Percentiles rank a stretch among this genome's conserved stretches.
Conservation (phyloP, 495 filamentous ascomycete genomes). For the Penicillium longicatenatum region DNA sequence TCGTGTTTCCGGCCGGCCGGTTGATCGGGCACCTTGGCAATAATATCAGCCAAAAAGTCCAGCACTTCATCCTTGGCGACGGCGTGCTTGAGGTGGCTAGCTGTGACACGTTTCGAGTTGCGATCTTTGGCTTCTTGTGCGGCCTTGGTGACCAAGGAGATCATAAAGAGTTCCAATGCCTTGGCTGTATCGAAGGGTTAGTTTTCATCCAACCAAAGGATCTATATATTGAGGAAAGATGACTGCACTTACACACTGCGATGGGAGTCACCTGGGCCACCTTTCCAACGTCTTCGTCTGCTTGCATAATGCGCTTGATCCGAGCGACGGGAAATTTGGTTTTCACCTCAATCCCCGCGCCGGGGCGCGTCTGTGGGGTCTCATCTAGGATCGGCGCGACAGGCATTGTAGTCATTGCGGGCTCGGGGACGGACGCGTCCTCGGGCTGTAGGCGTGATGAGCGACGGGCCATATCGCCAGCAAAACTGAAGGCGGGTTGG, state of each 20-base stretch:
- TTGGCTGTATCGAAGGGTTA: conserved; percentile 54
- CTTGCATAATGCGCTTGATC: conserved; percentile 99
- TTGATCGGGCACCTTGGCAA: conserved; percentile 78
- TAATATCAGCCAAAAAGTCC: conserved; percentile 92
- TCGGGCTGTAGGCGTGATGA: conserved; percentile 44
- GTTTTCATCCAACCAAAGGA: not conserved
- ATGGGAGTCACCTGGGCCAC: conserved; percentile 96
- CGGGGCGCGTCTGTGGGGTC: conserved; percentile 19
- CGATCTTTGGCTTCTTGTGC: conserved; percentile 79
- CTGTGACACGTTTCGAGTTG: conserved; percentile 85
- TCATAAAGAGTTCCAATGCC: conserved; percentile 97
- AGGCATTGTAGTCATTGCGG: conserved; percentile 22
- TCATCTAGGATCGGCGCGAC: conserved; percentile 42
- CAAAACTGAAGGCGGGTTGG: conserved; percentile 17
- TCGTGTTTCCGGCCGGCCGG: conserved; percentile 57
- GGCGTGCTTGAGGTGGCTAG: conserved; percentile 86
- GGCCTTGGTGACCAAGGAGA: conserved; percentile 83
- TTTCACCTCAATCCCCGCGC: conserved; percentile 68
- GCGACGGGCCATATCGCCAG: conserved; percentile 49
- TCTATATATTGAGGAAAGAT: not conserved
- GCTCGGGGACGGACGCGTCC: conserved; percentile 30
- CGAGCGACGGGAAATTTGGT: conserved; percentile 97
- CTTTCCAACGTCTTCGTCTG: conserved; percentile 98
- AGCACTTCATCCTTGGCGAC: conserved; percentile 83
- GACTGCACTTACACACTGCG: conserved; percentile 71